Conservation (phyloP, 2,329 filamentous ascomycete species). For the Apiospora arundinis region DNA sequence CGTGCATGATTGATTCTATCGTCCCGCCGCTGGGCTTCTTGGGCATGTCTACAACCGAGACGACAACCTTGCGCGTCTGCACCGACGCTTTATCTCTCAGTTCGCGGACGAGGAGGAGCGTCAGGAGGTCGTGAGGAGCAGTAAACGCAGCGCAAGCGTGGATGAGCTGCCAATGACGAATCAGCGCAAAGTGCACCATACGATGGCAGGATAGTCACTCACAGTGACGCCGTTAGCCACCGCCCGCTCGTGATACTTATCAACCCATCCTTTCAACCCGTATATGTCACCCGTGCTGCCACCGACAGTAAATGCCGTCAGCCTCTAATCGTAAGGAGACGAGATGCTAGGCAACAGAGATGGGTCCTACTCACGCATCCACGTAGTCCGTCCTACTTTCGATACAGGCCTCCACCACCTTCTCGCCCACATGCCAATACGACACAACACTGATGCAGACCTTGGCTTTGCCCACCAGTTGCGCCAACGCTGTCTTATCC, state of each 20-base stretch:
- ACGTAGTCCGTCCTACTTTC: constrained; percentile 33
- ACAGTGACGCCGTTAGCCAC: constrained; percentile 29
- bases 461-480: constrained; percentile 27
- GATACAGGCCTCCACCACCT: constrained; percentile 32
- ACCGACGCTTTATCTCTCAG: constrained; percentile 24
- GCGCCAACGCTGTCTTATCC: not conserved
- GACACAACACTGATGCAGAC: constrained; percentile 34
- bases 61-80: constrained; percentile 29
- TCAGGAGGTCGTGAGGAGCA: constrained; percentile 29
- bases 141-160: constrained; percentile 29
- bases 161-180: constrained; percentile 27
- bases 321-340: not conserved
- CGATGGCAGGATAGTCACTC: constrained; percentile 25
- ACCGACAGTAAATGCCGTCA: not conserved
- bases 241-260: constrained; percentile 27
- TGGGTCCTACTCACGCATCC: constrained; percentile 30
- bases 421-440: constrained; percentile 30
- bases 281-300: not conserved
- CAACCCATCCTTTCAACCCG: constrained; percentile 20
- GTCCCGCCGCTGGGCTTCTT: constrained; percentile 29
- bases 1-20: constrained; percentile 26
- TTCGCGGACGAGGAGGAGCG: constrained; percentile 27
- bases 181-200: constrained; percentile 4
- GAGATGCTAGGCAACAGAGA: not conserved
- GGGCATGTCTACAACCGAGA: constrained; percentile 26